Evolutionary conservation across 257 asterid species (phyloP).

Genomic region (Fraxinus cuspidata): DNA sequence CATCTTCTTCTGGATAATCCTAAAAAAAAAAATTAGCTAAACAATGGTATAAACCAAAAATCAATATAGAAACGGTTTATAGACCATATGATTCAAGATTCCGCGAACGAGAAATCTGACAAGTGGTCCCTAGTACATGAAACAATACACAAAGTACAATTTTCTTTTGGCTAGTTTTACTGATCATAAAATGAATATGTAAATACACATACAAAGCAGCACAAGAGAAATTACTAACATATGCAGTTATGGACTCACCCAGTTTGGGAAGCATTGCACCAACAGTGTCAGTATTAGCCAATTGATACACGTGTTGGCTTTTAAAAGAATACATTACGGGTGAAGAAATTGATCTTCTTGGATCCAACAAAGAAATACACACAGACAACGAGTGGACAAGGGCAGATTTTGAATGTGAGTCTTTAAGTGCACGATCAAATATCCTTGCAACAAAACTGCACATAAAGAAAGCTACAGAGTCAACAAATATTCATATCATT

Average conservation of each 20-base stretch:
- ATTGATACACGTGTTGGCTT: constrained; percentile 72
- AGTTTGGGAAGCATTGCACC: constrained; percentile 97
- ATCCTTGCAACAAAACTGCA: constrained; percentile 89
- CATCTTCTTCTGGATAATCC: background rate
- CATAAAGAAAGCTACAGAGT: constrained; percentile 16
- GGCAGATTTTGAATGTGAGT: constrained; percentile 75
- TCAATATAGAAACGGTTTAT: background rate
- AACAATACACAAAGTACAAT: background rate
- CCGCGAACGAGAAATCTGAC: background rate
- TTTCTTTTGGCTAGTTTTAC: background rate
- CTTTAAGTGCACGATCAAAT: constrained; percentile 87
- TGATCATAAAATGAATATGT: background rate
- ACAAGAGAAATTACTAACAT: background rate
- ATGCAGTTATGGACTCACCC: constrained; percentile 43
- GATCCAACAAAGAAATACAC: constrained; percentile 92
- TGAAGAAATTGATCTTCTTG: constrained; percentile 75
- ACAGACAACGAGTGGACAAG: constrained; percentile 88
- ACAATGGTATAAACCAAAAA: background rate
- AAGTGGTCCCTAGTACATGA: background rate
- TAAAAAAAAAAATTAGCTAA: background rate
- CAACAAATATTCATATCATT: constrained; percentile 5
- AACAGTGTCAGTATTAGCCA: constrained; percentile 81
- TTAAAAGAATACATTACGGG: constrained; percentile 74
- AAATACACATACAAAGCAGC: background rate
- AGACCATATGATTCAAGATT: background rate